These are phyloP conservation scores for Globisporangium nodosum DNA, from an alignment of 352 stramenopile genomes.

Conservation along the genomic window DNA sequence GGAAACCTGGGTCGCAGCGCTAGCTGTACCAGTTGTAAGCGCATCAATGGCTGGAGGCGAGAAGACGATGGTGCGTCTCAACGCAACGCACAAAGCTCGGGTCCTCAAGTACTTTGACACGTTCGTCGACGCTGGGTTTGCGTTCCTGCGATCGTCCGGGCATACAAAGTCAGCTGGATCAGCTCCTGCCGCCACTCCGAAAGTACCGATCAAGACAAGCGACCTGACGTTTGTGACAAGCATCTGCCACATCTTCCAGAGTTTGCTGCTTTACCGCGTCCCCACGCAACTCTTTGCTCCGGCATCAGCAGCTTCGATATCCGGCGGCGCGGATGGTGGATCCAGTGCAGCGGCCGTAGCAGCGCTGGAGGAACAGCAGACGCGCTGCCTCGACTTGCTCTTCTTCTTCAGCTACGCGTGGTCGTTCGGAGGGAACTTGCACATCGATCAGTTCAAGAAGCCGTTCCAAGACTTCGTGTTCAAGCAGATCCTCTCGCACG, in stretches of 20 bases:
- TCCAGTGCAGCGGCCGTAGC: constrained; percentile 16
- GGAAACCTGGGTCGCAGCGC: constrained; percentile 47
- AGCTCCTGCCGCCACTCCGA: not conserved
- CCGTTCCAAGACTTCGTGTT: constrained; percentile 57
- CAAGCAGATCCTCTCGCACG: constrained; percentile 31
- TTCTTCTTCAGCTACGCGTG: constrained; percentile 74
- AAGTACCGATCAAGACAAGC: constrained; percentile 41
- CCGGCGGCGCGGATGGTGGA: not conserved
- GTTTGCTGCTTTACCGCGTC: constrained; percentile 32
- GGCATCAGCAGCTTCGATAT: constrained; percentile 6
- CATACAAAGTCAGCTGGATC: not conserved
- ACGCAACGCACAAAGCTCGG: constrained; percentile 27
- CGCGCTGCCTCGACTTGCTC: constrained; percentile 51
- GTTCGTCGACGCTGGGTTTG: constrained; percentile 47
- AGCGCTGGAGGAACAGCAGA: constrained; percentile 35
- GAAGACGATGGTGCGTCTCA: constrained; percentile 17
- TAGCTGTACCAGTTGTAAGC: constrained; percentile 18
- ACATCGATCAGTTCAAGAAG: constrained; percentile 24
- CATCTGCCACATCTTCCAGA: constrained; percentile 60
- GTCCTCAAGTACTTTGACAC: constrained; percentile 57
- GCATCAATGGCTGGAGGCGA: not conserved
- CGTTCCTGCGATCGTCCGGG: constrained; percentile 31
- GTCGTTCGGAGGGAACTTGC: constrained; percentile 63
- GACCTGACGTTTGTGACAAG: constrained; percentile 44
- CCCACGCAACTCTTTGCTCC: constrained; percentile 32